Evolutionary conservation across 306 rosid species (phyloP), one percentile per base, ranked within the genome.

Genomic region (Malus asiatica): DNA sequence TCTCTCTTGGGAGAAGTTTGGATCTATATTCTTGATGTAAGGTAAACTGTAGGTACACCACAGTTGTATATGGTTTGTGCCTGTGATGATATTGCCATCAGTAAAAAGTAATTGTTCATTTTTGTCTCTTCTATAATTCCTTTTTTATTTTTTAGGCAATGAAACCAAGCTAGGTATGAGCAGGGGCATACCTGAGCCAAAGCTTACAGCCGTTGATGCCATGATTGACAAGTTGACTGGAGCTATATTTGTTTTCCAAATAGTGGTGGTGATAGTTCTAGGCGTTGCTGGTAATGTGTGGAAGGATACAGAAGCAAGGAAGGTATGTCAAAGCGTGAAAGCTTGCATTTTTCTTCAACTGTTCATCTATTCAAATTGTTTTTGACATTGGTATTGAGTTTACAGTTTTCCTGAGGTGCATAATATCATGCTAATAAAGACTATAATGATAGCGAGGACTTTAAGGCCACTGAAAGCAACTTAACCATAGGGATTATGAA

Each of bases 121-220:
- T 72, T 71, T 35, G 48, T 40, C 46, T 68, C 64, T 60, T 77
- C 57, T 68, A 51, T 27, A n/a, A 15, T 72, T 83, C 66, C 60
- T 77, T 53, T 52, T 72, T 38, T 70, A 63, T 19, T 82, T 75
- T 84, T 68, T 81, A 95, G 99, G 97, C 76, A 95, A 95, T 68
- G 99, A 95, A 89, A 92, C 99, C 84, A 95, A 95, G 87, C 85
- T 92, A 85, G 99, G 99, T 68, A 95, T 95, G 99, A 85, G 97
- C 90, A 89, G 97, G 86, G 99, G 97, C 53, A 84, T 95, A 71
- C 93, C 99, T 27, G 97, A 95, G 85, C 99, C 99, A 72, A 95
- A 95, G 89, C 99, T 96, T 75, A 96, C 99, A 81, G 98, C 99
- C 67, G 82, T 92, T 80, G 99, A 96, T 87, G 97, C 98, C 68